Percentiles rank a stretch among this genome's conserved stretches.
phyloP scores from a whole-genome alignment of 345 rosid species.

The Hevea brasiliensis region DNA sequence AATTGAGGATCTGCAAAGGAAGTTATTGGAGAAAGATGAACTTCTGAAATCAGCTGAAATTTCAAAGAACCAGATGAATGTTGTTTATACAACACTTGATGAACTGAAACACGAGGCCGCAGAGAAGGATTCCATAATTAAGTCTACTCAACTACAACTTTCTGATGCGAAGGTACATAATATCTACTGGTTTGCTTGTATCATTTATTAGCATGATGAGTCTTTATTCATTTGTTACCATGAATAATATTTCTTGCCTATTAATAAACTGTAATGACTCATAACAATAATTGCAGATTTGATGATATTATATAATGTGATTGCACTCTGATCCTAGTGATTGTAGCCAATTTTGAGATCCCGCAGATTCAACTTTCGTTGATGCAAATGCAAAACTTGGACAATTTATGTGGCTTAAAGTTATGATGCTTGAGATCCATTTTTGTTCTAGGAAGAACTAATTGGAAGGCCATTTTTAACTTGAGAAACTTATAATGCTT shows the following conservation, averaged over 20 bases:
- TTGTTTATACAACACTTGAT: conserved; percentile 51
- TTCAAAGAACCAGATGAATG: conserved; percentile 49
- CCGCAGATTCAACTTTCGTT: background rate
- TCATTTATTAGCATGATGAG: conserved; percentile 4
- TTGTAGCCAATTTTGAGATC: background rate
- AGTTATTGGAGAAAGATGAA: conserved; percentile 81
- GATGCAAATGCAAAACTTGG: background rate
- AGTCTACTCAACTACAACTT: conserved; percentile 69
- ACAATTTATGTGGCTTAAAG: background rate
- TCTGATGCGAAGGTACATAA: conserved; percentile 78
- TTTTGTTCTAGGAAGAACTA: background rate
- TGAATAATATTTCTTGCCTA: background rate
- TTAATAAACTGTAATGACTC: background rate
- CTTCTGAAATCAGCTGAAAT: conserved; percentile 65
- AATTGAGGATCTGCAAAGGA: conserved; percentile 66
- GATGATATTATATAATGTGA: background rate
- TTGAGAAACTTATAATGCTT: background rate
- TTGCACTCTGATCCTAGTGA: background rate
- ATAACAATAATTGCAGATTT: background rate
- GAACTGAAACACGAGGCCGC: conserved; percentile 54
- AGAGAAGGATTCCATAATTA: conserved; percentile 67
- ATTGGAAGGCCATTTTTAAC: background rate
- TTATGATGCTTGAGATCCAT: background rate
- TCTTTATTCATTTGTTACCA: background rate
- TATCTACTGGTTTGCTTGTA: background rate